These are phyloP conservation scores for Aspergillus avenaceus DNA, from an alignment of 495 filamentous ascomycete genomes.

Conservation along the genomic window DNA sequence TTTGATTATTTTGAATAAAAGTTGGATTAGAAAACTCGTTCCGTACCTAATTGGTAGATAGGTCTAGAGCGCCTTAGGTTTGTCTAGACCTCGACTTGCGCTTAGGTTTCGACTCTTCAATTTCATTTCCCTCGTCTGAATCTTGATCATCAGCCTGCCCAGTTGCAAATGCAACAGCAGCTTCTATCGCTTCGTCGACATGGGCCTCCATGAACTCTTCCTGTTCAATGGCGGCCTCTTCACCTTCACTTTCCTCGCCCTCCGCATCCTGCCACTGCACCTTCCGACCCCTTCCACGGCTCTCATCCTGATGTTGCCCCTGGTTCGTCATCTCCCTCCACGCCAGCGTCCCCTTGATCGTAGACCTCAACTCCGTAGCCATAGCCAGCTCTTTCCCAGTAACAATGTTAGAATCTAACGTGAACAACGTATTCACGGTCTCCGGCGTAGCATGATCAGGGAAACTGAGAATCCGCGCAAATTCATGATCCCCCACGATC, in stretches of 20 bases:
- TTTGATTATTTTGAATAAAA: background rate
- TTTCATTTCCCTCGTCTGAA: slow-evolving; percentile 11
- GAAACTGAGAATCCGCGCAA: slow-evolving; percentile 33
- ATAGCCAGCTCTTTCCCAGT: slow-evolving; percentile 26
- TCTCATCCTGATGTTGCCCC: background rate
- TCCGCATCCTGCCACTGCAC: slow-evolving; percentile 14
- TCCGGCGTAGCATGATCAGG: slow-evolving; percentile 39
- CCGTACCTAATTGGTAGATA: no score
- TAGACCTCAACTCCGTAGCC: slow-evolving; percentile 36
- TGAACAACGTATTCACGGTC: slow-evolving; percentile 23
- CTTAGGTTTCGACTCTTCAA: slow-evolving; percentile 4
- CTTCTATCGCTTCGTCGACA: slow-evolving; percentile 24
- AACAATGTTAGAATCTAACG: slow-evolving; percentile 24
- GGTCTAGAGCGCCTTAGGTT: no score
- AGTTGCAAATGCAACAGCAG: slow-evolving; percentile 19
- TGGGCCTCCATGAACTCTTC: slow-evolving; percentile 27
- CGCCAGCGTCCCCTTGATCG: slow-evolving; percentile 34
- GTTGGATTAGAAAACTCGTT: no score
- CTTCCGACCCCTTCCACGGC: slow-evolving; percentile 18
- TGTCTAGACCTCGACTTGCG: no score
- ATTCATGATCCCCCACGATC: slow-evolving; percentile 48
- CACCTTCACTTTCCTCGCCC: slow-evolving; percentile 30
- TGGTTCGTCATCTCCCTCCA: slow-evolving; percentile 27
- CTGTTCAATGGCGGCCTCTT: slow-evolving; percentile 32
- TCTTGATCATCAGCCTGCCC: slow-evolving; percentile 13